Conservation (phyloP, 2,329 filamentous ascomycete species). For the Monosporascus sp. region DNA sequence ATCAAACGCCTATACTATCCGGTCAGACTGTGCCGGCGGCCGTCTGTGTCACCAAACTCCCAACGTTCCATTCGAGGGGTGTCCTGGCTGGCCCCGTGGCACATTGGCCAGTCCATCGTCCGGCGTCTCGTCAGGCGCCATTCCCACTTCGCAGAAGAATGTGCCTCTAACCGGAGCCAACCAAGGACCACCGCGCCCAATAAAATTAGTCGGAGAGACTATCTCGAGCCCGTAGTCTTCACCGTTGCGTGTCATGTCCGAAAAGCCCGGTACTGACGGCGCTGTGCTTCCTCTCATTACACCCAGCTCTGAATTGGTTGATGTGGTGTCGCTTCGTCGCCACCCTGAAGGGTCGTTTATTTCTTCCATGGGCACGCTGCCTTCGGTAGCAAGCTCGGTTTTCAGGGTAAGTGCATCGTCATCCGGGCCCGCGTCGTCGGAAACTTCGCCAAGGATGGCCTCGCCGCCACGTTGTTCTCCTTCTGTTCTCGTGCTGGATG, state of each 20-base stretch:
- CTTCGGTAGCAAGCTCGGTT: background rate
- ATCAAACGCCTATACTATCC: too few species aligned
- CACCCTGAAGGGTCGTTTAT: background rate
- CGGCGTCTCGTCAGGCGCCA: background rate
- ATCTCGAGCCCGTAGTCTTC: background rate
- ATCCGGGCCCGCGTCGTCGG: background rate
- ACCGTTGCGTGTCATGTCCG: background rate
- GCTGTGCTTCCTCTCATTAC: background rate
- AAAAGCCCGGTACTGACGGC: background rate
- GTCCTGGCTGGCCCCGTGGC: background rate
- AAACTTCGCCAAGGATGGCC: background rate
- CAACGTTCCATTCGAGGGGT: background rate
- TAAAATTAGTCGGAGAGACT: background rate
- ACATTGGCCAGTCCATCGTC: background rate
- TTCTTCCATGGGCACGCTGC: background rate
- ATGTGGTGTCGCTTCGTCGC: background rate
- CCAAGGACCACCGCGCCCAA: background rate
- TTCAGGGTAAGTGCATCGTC: background rate
- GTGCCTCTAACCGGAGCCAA: background rate
- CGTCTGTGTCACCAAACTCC: background rate
- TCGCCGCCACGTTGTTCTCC: background rate
- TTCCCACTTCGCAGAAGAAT: background rate
- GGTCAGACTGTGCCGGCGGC: too few species aligned
- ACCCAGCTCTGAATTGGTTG: background rate
- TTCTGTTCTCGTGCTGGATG: constrained; percentile 1